Evolutionary conservation across 345 rosid genomes (phyloP), one percentile per base, ranked within the genome.

Genomic region (Erysimum cheiranthoides): DNA sequence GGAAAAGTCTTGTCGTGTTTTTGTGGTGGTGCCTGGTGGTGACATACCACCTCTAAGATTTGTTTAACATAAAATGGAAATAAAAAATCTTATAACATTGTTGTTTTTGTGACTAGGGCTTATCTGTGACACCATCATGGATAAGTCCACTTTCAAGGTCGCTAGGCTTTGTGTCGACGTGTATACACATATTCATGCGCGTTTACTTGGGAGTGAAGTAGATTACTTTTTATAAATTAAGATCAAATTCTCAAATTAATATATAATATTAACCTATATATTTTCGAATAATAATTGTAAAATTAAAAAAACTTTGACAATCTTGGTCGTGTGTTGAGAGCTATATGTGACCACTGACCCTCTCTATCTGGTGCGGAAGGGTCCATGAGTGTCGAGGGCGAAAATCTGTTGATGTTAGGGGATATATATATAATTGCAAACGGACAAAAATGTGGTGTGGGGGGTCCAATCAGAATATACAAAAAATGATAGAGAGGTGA

Each of bases 251-350:
- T 56, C 32, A 59, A 35, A 46, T 6, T 3, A 14, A 11, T 14
- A 32, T n/a, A 17, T 4, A 11, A 25, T 4, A 61, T 18, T 2
- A 38, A 0, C n/a, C 10, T 7, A 34, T n/a, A 35, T 35, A 36
- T 12, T 8, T 39, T 63, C 21, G 43, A 51, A 32, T 7, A 11
- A 8, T 35, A 61, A 12, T 12, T 12, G 40, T 4, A 39, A 53
- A 28, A 28, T 27, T 27, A 11, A 18, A 47, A 39, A 56, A 56
- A 30, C 30, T 28, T 31, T 35, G 31, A 38, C 66, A 28, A 27
- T 13, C 38, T 17, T 62, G 76, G 77, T 63, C 71, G 70, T 42
- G 56, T 63, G 71, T 63, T 63, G 70, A 73, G 77, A 63, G 70
- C 10, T 51, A 12, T 51, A 21, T 7, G 64, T 39, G 46, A 21